Conservation (phyloP, 345 rosid genomes). For the Rhodamnia argentea region DNA sequence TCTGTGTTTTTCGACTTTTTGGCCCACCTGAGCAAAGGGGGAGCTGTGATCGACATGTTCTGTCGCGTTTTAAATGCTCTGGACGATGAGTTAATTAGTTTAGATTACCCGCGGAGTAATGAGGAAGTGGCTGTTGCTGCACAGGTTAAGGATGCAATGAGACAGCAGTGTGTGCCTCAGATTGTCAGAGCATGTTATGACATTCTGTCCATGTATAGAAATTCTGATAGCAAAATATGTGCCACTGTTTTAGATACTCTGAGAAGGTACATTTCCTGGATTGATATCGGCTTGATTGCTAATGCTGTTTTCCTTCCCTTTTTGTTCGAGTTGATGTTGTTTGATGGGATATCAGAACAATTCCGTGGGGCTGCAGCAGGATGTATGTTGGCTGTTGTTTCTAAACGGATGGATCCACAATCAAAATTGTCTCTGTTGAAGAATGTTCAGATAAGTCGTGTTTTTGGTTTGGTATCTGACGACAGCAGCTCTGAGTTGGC, state of each 20-base stretch:
- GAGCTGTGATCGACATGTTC: constrained; percentile 75
- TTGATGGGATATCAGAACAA: constrained; percentile 48
- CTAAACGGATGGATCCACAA: constrained; percentile 82
- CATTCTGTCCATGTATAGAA: constrained; percentile 53
- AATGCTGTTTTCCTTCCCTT: constrained; percentile 66
- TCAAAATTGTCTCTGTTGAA: constrained; percentile 61
- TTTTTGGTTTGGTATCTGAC: constrained; percentile 50
- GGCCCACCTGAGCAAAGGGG: constrained; percentile 52
- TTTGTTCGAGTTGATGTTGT: constrained; percentile 68
- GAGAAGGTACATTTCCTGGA: constrained; percentile 89
- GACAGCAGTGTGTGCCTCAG: constrained; percentile 87
- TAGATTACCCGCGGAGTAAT: constrained; percentile 65
- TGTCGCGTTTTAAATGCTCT: constrained; percentile 80
- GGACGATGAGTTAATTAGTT: constrained; percentile 86
- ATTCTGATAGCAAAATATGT: constrained; percentile 64
- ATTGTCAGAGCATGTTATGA: constrained; percentile 84
- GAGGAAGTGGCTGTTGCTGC: constrained; percentile 61
- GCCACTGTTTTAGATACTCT: constrained; percentile 58
- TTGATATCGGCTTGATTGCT: constrained; percentile 75
- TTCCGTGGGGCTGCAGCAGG: constrained; percentile 81
- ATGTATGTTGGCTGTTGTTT: constrained; percentile 74
- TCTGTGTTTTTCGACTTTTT: constrained; percentile 72
- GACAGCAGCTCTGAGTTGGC: constrained; percentile 63
- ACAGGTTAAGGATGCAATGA: constrained; percentile 91
- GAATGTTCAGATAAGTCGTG: constrained; percentile 54